phyloP scores from a whole-genome alignment of 2,329 filamentous ascomycete species.

The Penicillium oxalicum region DNA sequence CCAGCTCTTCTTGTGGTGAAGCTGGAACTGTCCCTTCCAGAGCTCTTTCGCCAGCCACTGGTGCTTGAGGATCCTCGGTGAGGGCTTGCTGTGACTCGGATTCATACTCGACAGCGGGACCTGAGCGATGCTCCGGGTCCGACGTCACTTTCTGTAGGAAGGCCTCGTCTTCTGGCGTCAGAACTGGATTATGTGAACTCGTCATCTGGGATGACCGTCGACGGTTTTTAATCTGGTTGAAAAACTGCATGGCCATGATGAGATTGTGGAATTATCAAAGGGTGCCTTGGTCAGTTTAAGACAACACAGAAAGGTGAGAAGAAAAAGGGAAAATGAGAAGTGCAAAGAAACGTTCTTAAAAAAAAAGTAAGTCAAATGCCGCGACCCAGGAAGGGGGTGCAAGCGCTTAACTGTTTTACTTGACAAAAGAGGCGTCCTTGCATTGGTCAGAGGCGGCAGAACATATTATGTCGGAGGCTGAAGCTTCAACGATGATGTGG shows the following conservation, averaged over 20 bases:
- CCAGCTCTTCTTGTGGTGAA: slow-evolving; percentile 42
- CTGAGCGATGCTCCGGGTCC: slow-evolving; percentile 28
- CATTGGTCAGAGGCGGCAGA: too few species aligned
- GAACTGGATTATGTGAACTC: slow-evolving; percentile 38
- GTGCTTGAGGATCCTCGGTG: slow-evolving; percentile 1
- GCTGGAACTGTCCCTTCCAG: slow-evolving; percentile 47
- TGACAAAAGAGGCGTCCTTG: too few species aligned
- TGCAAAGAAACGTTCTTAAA: too few species aligned
- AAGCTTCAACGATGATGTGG: too few species aligned
- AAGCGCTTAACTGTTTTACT: too few species aligned
- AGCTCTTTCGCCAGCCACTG: slow-evolving; percentile 38
- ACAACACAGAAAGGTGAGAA: slow-evolving; percentile 7
- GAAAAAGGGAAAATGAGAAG: neutral
- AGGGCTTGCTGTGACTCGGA: neutral
- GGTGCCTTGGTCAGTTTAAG: slow-evolving; percentile 1
- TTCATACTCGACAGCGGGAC: slow-evolving; percentile 2
- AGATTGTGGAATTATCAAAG: neutral
- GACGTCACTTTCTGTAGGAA: slow-evolving; percentile 50
- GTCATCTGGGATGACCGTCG: slow-evolving; percentile 28
- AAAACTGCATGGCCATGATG: slow-evolving; percentile 34
- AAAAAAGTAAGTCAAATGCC: too few species aligned
- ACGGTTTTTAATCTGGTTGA: slow-evolving; percentile 39
- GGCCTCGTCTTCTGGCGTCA: slow-evolving; percentile 57
- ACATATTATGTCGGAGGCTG: too few species aligned
- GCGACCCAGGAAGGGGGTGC: too few species aligned